Evolutionary conservation across 139 green algal species (phyloP), one percentile per base, ranked within the genome.

Genomic region (Chlorella vulgaris): DNA sequence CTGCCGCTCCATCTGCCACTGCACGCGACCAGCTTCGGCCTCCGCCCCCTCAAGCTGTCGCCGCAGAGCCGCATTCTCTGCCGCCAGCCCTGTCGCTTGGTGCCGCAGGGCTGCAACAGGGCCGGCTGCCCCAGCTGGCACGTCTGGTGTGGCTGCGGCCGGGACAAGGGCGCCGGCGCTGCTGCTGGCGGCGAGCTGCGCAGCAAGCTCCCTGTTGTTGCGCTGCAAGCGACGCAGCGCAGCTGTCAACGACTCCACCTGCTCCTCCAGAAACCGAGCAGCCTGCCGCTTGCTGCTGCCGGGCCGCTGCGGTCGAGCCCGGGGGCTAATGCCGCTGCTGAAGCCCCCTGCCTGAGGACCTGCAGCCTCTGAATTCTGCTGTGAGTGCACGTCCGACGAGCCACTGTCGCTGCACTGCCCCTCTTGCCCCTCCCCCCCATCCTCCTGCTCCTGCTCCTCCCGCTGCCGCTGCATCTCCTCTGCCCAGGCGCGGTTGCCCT

Each of bases 1-100:
- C 73, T 79, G 73, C 53, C 62, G 73, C 53, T 79, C 24, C 73
- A 79, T 79, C 29, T 33, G 53, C 73, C 73, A 67, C 35, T 79
- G 73, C 53, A 53, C 51, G 21, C 28, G 73, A 35, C 73, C 73
- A 35, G 73, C 73, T 35, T 79, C 73, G 18, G 26, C 35, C 73
- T 79, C 73, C 22, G 73, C 73, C 22, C 68, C 73, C 6, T 67
- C 53, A 33, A 79, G 51, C 73, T 79, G 73, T 35, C 36, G 53
- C 73, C 73, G 36, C 73, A 79, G 73, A 50, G 33, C 73, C 24
- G 53, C 73, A 39, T 79, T 79, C 73, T 79, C 51, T 18, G 73
- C 73, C 1, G 73, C 73, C 33, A 79, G 73, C 24, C 73, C n/a
- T 35, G 35, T 68, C 8, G 68, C 31, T 53, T 79, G 51, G 0